Evolutionary conservation across 345 rosid species (phyloP).

Genomic region (Tarenaya hassleriana): DNA sequence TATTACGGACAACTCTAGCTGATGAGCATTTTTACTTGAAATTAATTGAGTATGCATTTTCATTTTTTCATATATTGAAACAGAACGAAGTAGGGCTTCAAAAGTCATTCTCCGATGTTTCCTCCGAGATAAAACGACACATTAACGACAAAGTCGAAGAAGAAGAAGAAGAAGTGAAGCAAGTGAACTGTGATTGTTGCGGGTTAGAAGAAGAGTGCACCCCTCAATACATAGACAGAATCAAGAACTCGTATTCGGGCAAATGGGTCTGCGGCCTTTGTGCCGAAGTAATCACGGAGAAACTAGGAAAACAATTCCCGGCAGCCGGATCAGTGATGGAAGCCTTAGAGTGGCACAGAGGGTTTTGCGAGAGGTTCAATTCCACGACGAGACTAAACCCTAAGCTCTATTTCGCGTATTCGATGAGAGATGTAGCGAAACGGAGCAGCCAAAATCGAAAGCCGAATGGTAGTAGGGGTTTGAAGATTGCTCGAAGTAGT

Average conservation of each 20-base stretch:
- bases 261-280: conserved; percentile 70
- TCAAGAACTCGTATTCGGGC: conserved; percentile 40
- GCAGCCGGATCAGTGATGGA: conserved; percentile 30
- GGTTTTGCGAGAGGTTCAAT: conserved; percentile 36
- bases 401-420: conserved; percentile 15
- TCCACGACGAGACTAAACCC: conserved; percentile 21
- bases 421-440: conserved; percentile 17
- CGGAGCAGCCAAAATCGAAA: conserved; percentile 9
- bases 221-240: conserved; percentile 35
- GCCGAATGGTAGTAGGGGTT: not conserved
- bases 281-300: conserved; percentile 48
- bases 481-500: conserved; percentile 12
- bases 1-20: too few relatives aligned
- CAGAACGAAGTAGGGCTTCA: conserved; percentile 10
- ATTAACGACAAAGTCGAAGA: not conserved
- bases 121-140: not conserved
- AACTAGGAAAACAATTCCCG: conserved; percentile 17
- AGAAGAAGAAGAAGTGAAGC: conserved; percentile 21
- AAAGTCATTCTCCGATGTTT: conserved; percentile 20
- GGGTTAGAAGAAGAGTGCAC: conserved; percentile 61
- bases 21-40: too few relatives aligned
- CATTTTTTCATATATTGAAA: not conserved
- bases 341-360: conserved; percentile 50
- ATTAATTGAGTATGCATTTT: too few relatives aligned
- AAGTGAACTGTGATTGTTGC: conserved; percentile 55